Evolutionary conservation across 768 basidiomycete species (phyloP).

Genomic region (Hericium rajendrae): DNA sequence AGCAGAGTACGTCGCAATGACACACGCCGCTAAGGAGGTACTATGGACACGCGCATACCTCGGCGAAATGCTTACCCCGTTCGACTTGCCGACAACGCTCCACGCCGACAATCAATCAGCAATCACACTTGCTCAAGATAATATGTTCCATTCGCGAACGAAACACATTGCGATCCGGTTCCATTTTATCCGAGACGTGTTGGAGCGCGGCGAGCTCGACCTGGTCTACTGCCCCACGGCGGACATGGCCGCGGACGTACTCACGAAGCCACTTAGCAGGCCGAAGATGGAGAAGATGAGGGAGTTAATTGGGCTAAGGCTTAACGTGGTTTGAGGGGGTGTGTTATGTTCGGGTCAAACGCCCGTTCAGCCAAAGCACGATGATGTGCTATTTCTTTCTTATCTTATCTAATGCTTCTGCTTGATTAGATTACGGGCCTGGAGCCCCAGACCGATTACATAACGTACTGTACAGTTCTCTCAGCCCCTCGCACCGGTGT

Average conservation of each 20-base stretch:
- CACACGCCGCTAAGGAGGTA: conserved; percentile 24
- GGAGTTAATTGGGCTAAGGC: neutral
- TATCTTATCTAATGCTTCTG: no score
- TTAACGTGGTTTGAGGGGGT: no score
- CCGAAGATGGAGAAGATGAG: neutral
- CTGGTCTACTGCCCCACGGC: conserved; percentile 1
- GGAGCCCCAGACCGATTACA: no score
- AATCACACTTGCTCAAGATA: neutral
- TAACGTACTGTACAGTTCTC: no score
- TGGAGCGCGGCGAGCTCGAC: neutral
- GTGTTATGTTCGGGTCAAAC: no score
- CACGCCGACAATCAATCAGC: neutral
- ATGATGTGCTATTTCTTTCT: no score
- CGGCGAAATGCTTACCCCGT: conserved; percentile 8
- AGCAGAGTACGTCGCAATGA: conserved; percentile 33
- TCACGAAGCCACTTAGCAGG: neutral
- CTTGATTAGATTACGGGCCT: no score
- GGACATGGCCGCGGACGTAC: neutral
- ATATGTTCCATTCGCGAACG: neutral
- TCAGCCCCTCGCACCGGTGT: no score
- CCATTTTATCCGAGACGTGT: neutral
- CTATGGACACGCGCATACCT: conserved; percentile 25
- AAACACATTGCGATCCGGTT: conserved; percentile 3
- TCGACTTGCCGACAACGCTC: neutral
- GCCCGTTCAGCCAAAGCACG: no score